phyloP scores from a whole-genome alignment of 805 yeast genomes.

The Candida wancherniae region DNA sequence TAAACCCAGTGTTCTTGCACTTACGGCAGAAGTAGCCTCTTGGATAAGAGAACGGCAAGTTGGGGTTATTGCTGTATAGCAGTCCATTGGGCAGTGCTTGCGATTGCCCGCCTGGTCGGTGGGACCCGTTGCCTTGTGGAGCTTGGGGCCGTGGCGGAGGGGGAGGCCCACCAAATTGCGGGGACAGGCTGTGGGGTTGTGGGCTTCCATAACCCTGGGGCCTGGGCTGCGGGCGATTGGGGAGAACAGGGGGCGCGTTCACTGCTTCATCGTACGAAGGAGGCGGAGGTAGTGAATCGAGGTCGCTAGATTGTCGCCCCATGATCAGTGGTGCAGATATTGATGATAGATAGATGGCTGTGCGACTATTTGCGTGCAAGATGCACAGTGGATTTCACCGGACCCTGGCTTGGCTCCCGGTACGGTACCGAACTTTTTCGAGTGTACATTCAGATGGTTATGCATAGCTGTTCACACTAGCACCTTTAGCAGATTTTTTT shows the following conservation, averaged over 20 bases:
- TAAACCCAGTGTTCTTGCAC: slow-evolving; percentile 35
- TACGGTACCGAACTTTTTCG: no score
- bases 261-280: slow-evolving; percentile 48
- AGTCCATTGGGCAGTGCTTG: slow-evolving; percentile 1
- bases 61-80: slow-evolving; percentile 17
- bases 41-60: slow-evolving; percentile 28
- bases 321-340: no score
- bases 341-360: no score
- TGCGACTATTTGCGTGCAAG: no score
- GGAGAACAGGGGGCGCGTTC: slow-evolving; percentile 16
- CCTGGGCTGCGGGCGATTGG: slow-evolving; percentile 11
- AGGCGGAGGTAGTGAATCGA: no score
- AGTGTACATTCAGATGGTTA: no score
- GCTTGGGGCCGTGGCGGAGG: slow-evolving; percentile 7
- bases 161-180: slow-evolving; percentile 5
- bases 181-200: slow-evolving; percentile 1
- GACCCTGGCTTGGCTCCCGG: no score
- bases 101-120: slow-evolving; percentile 1
- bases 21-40: slow-evolving; percentile 27
- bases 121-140: slow-evolving; percentile 4
- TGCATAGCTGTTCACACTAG: no score
- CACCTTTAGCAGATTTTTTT: no score
- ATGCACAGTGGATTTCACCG: no score
- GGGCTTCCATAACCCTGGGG: slow-evolving; percentile 1
- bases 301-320: no score